Base-by-base conservation (phyloP, 768 basidiomycete genomes). In the Obba rivulosa region DNA sequence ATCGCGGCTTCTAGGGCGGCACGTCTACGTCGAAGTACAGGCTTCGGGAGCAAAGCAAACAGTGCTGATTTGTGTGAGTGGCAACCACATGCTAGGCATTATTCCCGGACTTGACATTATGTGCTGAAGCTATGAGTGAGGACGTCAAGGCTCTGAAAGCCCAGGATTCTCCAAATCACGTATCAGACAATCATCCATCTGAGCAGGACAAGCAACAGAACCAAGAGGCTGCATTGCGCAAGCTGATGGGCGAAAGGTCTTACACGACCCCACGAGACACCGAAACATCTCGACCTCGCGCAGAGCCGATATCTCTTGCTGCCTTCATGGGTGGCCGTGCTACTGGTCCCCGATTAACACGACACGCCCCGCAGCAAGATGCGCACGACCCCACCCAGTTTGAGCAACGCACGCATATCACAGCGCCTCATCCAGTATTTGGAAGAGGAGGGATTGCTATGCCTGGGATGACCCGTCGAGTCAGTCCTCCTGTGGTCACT, bases 241-340 rank as follows among this genome's bases (percentile, higher is more conserved):
- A 73, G 58, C 72, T 79, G 34, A 69, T 67, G 57, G 74, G 71
- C 47, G 58, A 56, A 37, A 49, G 39, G 14, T 34, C 17, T 34
- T 16, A 41, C 18, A 24, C 28, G 4, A 41, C 40, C 16, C 18
- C 43, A 14, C 24, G 11, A 25, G 5, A 34, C 25, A 42, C 41
- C 34, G 34, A 17, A 16, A 17, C 24, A 8, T 31, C 50, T 24
- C 34, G 42, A 18, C 45, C 23, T 17, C 34, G 41, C 50, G 14
- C 73, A 2, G 70, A 76, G 36, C 70, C 80, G 10, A 80, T 85
- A 8, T 92, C 89, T 2, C 74, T 91, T 22, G 88, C 89, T 0
- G 77, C 83, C 2, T 88, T 91, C 62, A 91, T 91, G 55, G 89
- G 89, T 34, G 87, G 89, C 7, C 78, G 73, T 22, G 87, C 83